phyloP scores from a whole-genome alignment of 192 early-diverging fungal species.

The Backusella westeae region DNA sequence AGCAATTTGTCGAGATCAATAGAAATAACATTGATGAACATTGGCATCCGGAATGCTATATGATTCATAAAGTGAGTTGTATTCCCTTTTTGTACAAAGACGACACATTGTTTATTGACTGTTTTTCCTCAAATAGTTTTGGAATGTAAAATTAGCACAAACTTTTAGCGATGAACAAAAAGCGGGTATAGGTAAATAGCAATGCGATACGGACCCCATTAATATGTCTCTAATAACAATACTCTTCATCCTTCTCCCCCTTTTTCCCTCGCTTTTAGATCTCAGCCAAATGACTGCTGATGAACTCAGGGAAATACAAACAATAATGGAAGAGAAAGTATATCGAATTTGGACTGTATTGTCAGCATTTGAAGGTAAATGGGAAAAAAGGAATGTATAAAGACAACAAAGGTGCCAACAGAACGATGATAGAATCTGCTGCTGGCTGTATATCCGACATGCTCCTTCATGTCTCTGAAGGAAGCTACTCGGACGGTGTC shows the following conservation, averaged over 20 bases:
- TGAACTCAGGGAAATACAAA: slow-evolving; percentile 65
- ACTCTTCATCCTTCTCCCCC: not conserved
- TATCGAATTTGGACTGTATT: slow-evolving; percentile 80
- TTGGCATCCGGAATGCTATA: slow-evolving; percentile 99
- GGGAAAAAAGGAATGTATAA: not conserved
- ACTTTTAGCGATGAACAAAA: slow-evolving; percentile 22
- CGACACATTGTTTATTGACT: not conserved
- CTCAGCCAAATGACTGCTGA: slow-evolving; percentile 34
- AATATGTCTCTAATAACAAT: not conserved
- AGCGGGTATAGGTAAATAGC: not conserved
- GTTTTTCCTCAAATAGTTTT: slow-evolving; percentile 40
- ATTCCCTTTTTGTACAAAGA: not conserved
- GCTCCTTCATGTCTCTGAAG: slow-evolving; percentile 76
- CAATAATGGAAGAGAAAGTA: slow-evolving; percentile 83
- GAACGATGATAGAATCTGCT: slow-evolving; percentile 58
- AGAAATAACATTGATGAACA: slow-evolving; percentile 75
- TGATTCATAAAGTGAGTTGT: slow-evolving; percentile 90
- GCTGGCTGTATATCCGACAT: slow-evolving; percentile 92
- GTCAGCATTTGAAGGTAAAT: slow-evolving; percentile 69
- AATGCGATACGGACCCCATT: not conserved
- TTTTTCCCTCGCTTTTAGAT: slow-evolving; percentile 12
- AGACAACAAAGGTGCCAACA: not conserved
- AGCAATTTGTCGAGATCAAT: slow-evolving; percentile 95
- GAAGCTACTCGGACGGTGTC: slow-evolving; percentile 69
- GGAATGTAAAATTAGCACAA: slow-evolving; percentile 58